A percentile compares a stretch with the other conserved stretches of the same genome.
Conservation (phyloP, 2,329 filamentous ascomycete genomes). For the Penicillium rolfsii region DNA sequence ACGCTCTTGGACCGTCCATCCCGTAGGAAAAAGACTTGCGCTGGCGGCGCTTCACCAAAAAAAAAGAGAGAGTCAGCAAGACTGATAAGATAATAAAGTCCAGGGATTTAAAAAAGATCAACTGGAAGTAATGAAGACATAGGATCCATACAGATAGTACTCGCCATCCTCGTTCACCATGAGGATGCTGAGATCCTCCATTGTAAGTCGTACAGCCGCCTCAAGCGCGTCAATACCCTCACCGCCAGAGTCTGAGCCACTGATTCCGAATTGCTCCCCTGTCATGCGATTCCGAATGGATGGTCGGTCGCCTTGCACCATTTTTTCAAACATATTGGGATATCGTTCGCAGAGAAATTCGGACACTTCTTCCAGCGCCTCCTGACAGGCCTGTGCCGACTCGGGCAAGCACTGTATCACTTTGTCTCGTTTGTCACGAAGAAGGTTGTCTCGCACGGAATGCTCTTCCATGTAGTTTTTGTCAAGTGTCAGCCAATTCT, state of each 20-base stretch:
- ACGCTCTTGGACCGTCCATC: constrained; percentile 54
- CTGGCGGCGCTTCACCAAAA: constrained; percentile 48
- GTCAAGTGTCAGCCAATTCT: constrained; percentile 56
- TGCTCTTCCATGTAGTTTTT: constrained; percentile 52
- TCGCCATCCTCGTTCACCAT: constrained; percentile 51
- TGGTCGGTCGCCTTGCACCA: constrained; percentile 28
- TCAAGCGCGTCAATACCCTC: constrained; percentile 52
- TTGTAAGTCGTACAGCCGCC: constrained; percentile 53
- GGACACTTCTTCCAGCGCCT: constrained; percentile 52
- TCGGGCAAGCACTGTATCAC: constrained; percentile 53
- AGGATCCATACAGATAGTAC: constrained; percentile 50
- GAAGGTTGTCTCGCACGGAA: constrained; percentile 45
- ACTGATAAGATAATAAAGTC: background rate
- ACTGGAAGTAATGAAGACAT: background rate
- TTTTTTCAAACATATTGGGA: constrained; percentile 48
- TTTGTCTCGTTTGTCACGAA: constrained; percentile 43
- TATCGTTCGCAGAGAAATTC: constrained; percentile 51
- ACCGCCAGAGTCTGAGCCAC: constrained; percentile 28
- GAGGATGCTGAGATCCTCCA: constrained; percentile 58
- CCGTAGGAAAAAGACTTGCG: constrained; percentile 58
- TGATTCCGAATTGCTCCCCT: constrained; percentile 48
- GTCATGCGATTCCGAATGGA: constrained; percentile 51
- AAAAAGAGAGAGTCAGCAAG: background rate
- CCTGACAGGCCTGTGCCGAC: constrained; percentile 51
- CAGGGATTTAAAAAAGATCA: background rate